Evolutionary conservation across 257 asterid genomes (phyloP).

Genomic region (Craterostigma plantagineum): DNA sequence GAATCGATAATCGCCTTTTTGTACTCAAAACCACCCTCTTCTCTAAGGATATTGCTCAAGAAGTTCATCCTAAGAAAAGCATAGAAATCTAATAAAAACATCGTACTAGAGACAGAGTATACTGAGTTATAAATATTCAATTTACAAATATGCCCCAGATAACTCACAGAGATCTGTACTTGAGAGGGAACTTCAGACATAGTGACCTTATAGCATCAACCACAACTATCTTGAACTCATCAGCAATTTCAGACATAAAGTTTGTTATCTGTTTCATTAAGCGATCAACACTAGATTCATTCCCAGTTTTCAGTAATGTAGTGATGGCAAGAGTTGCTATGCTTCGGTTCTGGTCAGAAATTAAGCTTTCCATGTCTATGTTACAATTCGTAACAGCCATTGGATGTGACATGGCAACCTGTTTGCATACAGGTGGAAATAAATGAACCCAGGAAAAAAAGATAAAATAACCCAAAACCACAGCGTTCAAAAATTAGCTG

Average conservation of each 20-base stretch:
- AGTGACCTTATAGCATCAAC: slow-evolving; percentile 78
- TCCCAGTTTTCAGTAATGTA: slow-evolving; percentile 76
- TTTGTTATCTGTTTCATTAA: slow-evolving; percentile 75
- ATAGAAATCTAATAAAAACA: slow-evolving; percentile 2
- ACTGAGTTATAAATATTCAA: not conserved
- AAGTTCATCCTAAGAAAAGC: slow-evolving; percentile 51
- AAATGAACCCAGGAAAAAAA: not conserved
- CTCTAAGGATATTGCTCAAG: slow-evolving; percentile 75
- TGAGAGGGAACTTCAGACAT: slow-evolving; percentile 80
- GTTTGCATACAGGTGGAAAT: slow-evolving; percentile 12
- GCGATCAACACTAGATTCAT: slow-evolving; percentile 78
- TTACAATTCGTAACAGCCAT: slow-evolving; percentile 76
- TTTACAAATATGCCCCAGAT: no score
- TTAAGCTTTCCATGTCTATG: slow-evolving; percentile 81
- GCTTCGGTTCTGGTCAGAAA: slow-evolving; percentile 81
- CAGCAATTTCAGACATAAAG: slow-evolving; percentile 89
- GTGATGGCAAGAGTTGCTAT: slow-evolving; percentile 88
- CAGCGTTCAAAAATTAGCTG: not conserved
- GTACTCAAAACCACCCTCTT: slow-evolving; percentile 89
- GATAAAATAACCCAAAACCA: not conserved
- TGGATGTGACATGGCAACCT: slow-evolving; percentile 91
- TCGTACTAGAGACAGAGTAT: not conserved
- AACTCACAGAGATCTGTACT: slow-evolving; percentile 74
- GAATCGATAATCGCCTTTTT: slow-evolving; percentile 88
- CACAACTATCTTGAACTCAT: slow-evolving; percentile 84